Evolutionary conservation across 2,329 filamentous ascomycete genomes (phyloP), one percentile per base, ranked within the genome.

Genomic region (Dothistroma septosporum): DNA sequence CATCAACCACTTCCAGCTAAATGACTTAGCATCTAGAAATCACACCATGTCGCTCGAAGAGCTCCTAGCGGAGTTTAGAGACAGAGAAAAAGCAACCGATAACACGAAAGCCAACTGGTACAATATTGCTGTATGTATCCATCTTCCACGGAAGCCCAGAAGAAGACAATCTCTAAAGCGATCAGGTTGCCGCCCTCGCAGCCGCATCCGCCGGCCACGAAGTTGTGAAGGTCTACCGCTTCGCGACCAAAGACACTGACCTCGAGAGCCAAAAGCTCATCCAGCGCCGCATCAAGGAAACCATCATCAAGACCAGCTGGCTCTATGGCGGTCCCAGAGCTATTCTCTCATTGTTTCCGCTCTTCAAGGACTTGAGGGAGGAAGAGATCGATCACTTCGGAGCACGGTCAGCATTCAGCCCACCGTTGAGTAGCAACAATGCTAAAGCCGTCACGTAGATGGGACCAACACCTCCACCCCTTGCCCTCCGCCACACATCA

Each of bases 281-380:
- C 3, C 59, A 64, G 28, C 62, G 62, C 2, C 53, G 62, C 12
- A 59, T 64, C 14, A 64, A 64, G 46, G 59, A 64, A 49, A 57
- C 57, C 1, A 54, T 64, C 31, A 33, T 64, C 28, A 64, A 64
- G 44, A 64, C 62, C 10, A 49, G 48, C 0, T 46, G 49, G n/a
- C 46, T 64, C 22, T 61, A 61, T 35, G 59, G 62, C 37, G 50
- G 48, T 0, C 57, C 59, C 1, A 64, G 61, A 48, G 59, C 55
- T 31, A 49, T 64, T 22, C 53, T 55, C 6, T 57, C 59, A 10
- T 24, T 64, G 4, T 61, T 61, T 22, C 62, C 59, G 3, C 54
- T 64, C 0, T 64, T 64, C 50, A 60, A 64, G 44, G 59, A 61
- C 16, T 47, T 61, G 37, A 57, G 56, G 44, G 59, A 61, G 2